Evolutionary conservation across 495 filamentous ascomycete genomes (phyloP).

Genomic region (Rusavskia elegans): DNA sequence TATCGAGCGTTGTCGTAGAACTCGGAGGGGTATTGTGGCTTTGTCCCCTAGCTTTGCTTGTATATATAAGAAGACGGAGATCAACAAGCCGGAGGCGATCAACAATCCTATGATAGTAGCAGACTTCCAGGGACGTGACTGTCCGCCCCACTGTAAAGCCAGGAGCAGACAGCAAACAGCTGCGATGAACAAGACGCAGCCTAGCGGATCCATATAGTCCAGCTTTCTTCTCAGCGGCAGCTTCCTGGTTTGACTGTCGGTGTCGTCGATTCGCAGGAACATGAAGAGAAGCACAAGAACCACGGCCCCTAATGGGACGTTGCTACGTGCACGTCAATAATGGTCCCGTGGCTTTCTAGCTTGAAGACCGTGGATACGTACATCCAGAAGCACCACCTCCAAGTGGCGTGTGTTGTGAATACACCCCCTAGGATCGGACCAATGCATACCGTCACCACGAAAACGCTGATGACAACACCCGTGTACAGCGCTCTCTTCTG

Average conservation of each 20-base stretch:
- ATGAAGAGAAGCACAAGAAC: not conserved
- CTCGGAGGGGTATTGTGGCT: too few relatives aligned
- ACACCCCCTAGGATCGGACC: conserved; percentile 10
- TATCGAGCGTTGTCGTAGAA: too few relatives aligned
- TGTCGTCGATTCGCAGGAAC: not conserved
- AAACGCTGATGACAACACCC: conserved; percentile 1
- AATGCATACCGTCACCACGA: conserved; percentile 1
- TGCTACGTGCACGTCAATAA: not conserved
- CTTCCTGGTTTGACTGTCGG: not conserved
- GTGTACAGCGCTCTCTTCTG: not conserved
- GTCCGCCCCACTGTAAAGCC: too few relatives aligned
- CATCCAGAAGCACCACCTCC: conserved; percentile 13
- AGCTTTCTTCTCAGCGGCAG: conserved; percentile 1
- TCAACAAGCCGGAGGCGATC: too few relatives aligned
- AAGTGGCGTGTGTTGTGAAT: conserved; percentile 4
- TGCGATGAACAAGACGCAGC: conserved; percentile 34
- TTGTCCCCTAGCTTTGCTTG: too few relatives aligned
- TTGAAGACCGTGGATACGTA: not conserved
- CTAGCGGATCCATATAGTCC: conserved; percentile 14
- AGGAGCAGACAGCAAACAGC: too few relatives aligned
- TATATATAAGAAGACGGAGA: too few relatives aligned
- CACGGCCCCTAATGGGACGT: conserved; percentile 1
- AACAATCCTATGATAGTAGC: too few relatives aligned
- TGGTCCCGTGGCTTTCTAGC: not conserved
- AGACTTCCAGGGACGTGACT: too few relatives aligned